Evolutionary conservation across 129 eudicot genomes (phyloP).

Genomic region (Tagetes erecta): DNA sequence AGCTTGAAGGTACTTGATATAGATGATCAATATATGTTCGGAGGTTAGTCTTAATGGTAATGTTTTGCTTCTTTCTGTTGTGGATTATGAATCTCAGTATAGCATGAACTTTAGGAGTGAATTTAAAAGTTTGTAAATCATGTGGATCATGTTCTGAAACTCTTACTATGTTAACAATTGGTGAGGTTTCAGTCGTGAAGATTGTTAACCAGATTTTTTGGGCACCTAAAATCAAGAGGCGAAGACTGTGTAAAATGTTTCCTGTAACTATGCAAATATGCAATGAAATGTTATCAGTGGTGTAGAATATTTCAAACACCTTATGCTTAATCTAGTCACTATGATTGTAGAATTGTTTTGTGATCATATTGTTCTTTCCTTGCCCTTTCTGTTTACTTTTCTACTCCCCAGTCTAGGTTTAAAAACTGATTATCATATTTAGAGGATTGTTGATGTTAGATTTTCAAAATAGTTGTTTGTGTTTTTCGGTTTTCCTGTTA

Average conservation of each 20-base stretch:
- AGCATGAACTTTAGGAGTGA: neutral
- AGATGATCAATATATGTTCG: neutral
- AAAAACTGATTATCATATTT: neutral
- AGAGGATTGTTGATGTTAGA: constrained; percentile 12
- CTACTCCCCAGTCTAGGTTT: constrained; percentile 5
- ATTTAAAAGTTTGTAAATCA: neutral
- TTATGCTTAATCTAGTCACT: neutral
- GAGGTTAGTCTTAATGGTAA: neutral
- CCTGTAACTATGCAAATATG: neutral
- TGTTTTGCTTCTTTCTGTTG: constrained; percentile 16
- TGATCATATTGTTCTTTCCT: constrained; percentile 9
- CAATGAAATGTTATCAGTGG: neutral
- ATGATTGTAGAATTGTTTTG: constrained; percentile 2
- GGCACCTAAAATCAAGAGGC: neutral
- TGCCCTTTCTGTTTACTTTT: neutral
- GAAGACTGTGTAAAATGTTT: neutral
- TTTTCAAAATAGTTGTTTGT: constrained; percentile 5
- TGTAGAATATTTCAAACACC: constrained; percentile 6
- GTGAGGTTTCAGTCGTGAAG: neutral
- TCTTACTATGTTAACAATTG: neutral
- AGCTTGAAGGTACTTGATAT: constrained; percentile 56
- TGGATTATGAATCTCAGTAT: constrained; percentile 11
- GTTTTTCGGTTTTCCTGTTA: neutral
- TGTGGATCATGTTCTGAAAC: constrained; percentile 9
- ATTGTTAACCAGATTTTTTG: neutral